Evolutionary conservation across 805 yeast species (phyloP).

Genomic region (Wickerhamomyces rabaulensis): DNA sequence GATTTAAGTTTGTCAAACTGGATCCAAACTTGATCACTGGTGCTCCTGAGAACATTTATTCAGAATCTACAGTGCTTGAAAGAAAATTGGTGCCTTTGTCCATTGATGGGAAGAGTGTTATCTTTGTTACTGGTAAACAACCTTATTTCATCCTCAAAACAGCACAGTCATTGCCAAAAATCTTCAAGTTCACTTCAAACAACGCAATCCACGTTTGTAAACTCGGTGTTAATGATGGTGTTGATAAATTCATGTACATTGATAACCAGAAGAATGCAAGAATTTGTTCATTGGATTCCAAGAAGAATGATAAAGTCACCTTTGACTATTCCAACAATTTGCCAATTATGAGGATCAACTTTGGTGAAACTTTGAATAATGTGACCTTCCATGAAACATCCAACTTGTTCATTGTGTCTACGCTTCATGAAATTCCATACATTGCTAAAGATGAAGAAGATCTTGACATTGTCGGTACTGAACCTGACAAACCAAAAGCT

Average conservation of each 20-base stretch:
- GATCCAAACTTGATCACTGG: slow-evolving; percentile 52
- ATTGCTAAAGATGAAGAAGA: slow-evolving; percentile 73
- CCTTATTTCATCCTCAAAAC: slow-evolving; percentile 68
- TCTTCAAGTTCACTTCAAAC: slow-evolving; percentile 60
- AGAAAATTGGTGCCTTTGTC: slow-evolving; percentile 57
- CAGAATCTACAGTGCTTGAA: slow-evolving; percentile 56
- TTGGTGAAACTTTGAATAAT: slow-evolving; percentile 61
- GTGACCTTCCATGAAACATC: slow-evolving; percentile 67
- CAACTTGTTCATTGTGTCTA: slow-evolving; percentile 57
- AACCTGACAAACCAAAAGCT: slow-evolving; percentile 48
- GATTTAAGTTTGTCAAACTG: slow-evolving; percentile 39
- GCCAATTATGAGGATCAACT: slow-evolving; percentile 46
- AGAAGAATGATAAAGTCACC: slow-evolving; percentile 14
- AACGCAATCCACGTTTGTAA: slow-evolving; percentile 65
- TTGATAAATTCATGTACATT: slow-evolving; percentile 52
- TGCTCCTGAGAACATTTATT: slow-evolving; percentile 74
- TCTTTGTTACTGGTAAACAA: slow-evolving; percentile 69
- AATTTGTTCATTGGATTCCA: slow-evolving; percentile 32
- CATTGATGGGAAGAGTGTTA: slow-evolving; percentile 51
- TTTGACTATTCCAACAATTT: slow-evolving; percentile 54
- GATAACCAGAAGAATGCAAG: slow-evolving; percentile 69
- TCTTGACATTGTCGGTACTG: slow-evolving; percentile 51
- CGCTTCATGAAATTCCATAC: slow-evolving; percentile 54
- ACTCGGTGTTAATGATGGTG: slow-evolving; percentile 26
- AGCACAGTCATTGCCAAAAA: slow-evolving; percentile 55